Evolutionary conservation across 768 basidiomycete genomes (phyloP).

Genomic region (Rickenella mellea): DNA sequence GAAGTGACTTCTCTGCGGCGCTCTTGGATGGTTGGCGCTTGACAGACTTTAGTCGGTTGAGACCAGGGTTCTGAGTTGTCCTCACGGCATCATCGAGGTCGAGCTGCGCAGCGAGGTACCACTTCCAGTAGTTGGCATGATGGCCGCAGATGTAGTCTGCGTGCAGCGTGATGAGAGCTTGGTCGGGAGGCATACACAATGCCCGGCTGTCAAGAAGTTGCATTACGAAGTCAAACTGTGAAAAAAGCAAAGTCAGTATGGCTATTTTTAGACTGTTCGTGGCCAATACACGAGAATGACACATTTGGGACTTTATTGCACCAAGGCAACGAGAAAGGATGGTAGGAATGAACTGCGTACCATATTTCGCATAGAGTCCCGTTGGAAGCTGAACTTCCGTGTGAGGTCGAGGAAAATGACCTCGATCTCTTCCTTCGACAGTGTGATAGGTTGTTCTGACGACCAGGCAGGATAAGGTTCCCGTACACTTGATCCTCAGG

Average conservation of each 20-base stretch:
- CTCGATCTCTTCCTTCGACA: conserved; percentile 98
- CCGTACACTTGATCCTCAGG: conserved; percentile 45
- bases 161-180: conserved; percentile 89
- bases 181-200: conserved; percentile 93
- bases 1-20: conserved; percentile 53
- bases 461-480: conserved; percentile 96
- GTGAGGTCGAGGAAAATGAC: conserved; percentile 95
- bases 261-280: neutral
- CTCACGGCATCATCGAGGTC: conserved; percentile 98
- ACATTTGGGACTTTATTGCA: neutral
- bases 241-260: conserved; percentile 10
- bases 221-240: conserved; percentile 94
- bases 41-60: conserved; percentile 73
- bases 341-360: conserved; percentile 26
- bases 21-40: conserved; percentile 46
- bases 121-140: conserved; percentile 97
- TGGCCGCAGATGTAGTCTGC: conserved; percentile 99
- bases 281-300: neutral
- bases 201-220: conserved; percentile 93
- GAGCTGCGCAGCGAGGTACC: conserved; percentile 99
- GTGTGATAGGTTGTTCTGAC: conserved; percentile 83
- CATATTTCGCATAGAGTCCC: conserved; percentile 94
- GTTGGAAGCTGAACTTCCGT: conserved; percentile 98
- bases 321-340: neutral
- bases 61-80: conserved; percentile 82